A percentile compares a stretch with the other conserved stretches of the same genome.
phyloP scores from a whole-genome alignment of 2,329 filamentous ascomycete genomes.

The Ceratocystis albifundus region DNA sequence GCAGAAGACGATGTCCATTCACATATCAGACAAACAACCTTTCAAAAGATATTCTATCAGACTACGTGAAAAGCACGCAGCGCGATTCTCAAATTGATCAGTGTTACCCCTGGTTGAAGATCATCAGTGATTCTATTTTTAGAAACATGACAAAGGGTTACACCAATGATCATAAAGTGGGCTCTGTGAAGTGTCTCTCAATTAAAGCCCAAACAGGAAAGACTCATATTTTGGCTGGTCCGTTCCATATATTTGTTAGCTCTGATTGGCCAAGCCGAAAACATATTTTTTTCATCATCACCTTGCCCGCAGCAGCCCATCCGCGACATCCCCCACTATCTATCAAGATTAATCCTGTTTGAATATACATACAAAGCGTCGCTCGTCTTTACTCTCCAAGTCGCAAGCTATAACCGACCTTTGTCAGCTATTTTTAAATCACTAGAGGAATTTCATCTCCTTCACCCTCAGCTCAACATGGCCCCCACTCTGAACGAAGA shows the following conservation, averaged over 20 bases:
- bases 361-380: constrained; percentile 16
- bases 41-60: too few species aligned
- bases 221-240: constrained; percentile 5
- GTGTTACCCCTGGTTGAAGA: too few species aligned
- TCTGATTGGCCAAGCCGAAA: constrained; percentile 17
- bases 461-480: constrained; percentile 29
- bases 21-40: too few species aligned
- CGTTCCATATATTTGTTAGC: constrained; percentile 15
- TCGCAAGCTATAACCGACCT: neutral
- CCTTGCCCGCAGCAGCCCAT: neutral
- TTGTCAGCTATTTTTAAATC: neutral
- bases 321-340: constrained; percentile 19
- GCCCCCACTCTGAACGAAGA: constrained; percentile 56
- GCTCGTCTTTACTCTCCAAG: constrained; percentile 4
- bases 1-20: too few species aligned
- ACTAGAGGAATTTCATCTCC: constrained; percentile 18
- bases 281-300: constrained; percentile 18
- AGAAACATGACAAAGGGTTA: neutral
- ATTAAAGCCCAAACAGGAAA: constrained; percentile 14
- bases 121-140: too few species aligned
- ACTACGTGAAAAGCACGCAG: too few species aligned
- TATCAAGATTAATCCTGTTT: constrained; percentile 15
- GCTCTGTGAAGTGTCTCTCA: too few species aligned
- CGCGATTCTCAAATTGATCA: too few species aligned
- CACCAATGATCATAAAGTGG: neutral